These are phyloP conservation scores for Henckelia pumila DNA, from an alignment of 257 asterid species.

Conservation along the genomic window DNA sequence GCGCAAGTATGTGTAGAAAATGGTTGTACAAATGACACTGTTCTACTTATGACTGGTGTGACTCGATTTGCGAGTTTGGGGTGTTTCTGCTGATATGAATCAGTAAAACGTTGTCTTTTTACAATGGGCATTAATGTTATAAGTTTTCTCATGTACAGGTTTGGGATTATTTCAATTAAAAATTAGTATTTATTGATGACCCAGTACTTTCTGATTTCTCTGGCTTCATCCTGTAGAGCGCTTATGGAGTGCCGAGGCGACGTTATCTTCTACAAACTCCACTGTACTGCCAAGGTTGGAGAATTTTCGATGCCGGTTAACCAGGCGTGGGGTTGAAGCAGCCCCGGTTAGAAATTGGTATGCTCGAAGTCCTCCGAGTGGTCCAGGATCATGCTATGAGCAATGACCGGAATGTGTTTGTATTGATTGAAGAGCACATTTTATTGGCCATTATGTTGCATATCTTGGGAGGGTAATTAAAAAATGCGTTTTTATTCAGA, in stretches of 20 bases:
- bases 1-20: background rate
- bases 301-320: conserved; percentile 77
- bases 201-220: background rate
- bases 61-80: background rate
- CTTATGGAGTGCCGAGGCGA: conserved; percentile 59
- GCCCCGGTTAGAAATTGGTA: conserved; percentile 44
- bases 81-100: background rate
- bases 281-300: conserved; percentile 56
- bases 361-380: background rate
- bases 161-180: background rate
- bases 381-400: background rate
- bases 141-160: too few species aligned
- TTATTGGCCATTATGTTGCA: background rate
- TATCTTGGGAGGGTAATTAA: background rate
- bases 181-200: background rate
- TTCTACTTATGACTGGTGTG: background rate
- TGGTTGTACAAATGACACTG: background rate
- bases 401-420: background rate
- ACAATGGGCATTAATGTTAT: background rate
- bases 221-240: conserved; percentile 51
- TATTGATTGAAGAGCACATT: background rate
- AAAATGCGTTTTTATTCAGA: background rate
- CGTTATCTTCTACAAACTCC: conserved; percentile 33
- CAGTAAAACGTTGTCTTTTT: background rate
- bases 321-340: conserved; percentile 81